Evolutionary conservation across 768 basidiomycete genomes (phyloP).

Genomic region (Amanita jacksonii): DNA sequence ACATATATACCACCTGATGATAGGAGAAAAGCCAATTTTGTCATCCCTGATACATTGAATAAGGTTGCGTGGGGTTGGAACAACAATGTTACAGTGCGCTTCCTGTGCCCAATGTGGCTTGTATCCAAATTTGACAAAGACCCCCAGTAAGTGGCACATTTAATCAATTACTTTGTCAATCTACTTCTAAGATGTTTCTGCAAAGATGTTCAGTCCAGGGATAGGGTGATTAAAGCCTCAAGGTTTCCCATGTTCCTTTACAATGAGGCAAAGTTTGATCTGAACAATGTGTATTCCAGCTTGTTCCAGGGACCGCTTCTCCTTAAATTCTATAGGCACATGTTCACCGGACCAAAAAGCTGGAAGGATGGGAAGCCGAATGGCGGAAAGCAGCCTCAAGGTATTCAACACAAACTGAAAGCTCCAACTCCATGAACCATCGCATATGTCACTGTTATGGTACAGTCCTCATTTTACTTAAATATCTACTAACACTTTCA

Average conservation of each 20-base stretch:
- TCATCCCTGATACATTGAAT: background rate
- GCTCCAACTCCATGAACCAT: slow-evolving; percentile 4
- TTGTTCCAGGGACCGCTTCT: background rate
- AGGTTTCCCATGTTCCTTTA: background rate
- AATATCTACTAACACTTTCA: background rate
- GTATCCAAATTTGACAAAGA: background rate
- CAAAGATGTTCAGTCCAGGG: background rate
- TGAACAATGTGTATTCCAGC: background rate
- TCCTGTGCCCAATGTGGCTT: background rate
- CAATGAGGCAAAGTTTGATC: background rate
- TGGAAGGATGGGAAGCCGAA: background rate
- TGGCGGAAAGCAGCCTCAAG: background rate
- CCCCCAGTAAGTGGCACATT: background rate
- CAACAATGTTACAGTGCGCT: background rate
- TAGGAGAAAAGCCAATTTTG: background rate
- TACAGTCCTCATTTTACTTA: background rate
- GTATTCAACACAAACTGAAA: background rate
- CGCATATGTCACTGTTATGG: slow-evolving; percentile 2
- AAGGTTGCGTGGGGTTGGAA: background rate
- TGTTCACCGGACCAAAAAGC: background rate
- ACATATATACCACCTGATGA: background rate
- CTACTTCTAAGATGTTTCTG: background rate
- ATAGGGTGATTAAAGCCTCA: background rate
- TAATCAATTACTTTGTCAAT: background rate
- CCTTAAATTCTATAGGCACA: background rate